Percentiles rank a stretch among this genome's conserved stretches.
phyloP scores from a whole-genome alignment of 352 stramenopile species.

The Pythium insidiosum region DNA sequence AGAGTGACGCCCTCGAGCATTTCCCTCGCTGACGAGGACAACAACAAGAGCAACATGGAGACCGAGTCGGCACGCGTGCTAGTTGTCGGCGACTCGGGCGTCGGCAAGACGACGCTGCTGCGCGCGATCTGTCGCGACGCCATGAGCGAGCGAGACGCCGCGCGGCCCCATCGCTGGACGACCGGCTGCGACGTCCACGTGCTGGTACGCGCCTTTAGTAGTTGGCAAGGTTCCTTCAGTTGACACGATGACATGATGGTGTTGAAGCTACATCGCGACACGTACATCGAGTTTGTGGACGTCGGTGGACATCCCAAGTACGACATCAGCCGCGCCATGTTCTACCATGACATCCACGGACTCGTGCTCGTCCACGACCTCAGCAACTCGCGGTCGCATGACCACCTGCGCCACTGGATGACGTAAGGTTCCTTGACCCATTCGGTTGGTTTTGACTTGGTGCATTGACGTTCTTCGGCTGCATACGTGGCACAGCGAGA shows the following conservation, averaged over 20 bases:
- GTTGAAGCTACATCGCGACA: conserved; percentile 12
- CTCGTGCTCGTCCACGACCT: conserved; percentile 80
- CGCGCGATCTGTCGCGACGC: conserved; percentile 37
- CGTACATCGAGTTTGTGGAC: conserved; percentile 81
- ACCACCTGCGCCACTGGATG: conserved; percentile 39
- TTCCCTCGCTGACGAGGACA: not conserved
- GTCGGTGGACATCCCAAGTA: conserved; percentile 77
- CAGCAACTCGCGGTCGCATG: conserved; percentile 66
- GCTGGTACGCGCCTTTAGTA: conserved; percentile 35
- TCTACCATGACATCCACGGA: conserved; percentile 78
- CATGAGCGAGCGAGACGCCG: not conserved
- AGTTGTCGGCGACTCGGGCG: conserved; percentile 79
- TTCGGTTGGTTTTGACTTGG: too few species aligned
- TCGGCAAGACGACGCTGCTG: conserved; percentile 77
- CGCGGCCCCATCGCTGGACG: conserved; percentile 45
- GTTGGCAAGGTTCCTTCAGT: too few species aligned
- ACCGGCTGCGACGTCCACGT: conserved; percentile 80
- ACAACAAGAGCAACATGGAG: conserved; percentile 34
- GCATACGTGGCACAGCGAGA: too few species aligned
- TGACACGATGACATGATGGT: not conserved
- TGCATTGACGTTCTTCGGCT: too few species aligned
- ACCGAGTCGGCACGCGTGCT: conserved; percentile 65
- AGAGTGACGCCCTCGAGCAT: not conserved
- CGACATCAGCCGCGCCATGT: conserved; percentile 68
- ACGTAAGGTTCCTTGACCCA: too few species aligned